A percentile compares a stretch with the other conserved stretches of the same genome.
Conservation (phyloP, 306 rosid species). For the Vachellia collinsii region DNA sequence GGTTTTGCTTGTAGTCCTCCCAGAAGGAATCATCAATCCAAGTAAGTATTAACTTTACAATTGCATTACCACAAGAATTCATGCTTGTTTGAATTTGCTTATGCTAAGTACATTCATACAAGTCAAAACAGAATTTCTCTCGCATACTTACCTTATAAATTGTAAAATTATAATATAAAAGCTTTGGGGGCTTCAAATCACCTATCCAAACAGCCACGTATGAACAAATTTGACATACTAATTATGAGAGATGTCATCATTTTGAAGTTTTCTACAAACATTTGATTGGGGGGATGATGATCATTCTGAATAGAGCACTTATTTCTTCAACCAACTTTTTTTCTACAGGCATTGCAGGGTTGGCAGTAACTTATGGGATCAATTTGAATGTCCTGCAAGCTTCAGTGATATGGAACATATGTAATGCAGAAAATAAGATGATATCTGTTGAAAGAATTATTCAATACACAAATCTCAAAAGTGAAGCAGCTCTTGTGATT, state of each 20-base stretch:
- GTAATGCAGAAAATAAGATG: constrained; percentile 95
- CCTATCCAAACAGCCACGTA: neutral
- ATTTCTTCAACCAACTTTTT: neutral
- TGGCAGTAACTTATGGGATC: constrained; percentile 97
- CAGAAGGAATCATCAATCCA: constrained; percentile 91
- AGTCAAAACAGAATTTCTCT: too few species aligned
- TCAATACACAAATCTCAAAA: constrained; percentile 71
- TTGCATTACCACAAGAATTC: neutral
- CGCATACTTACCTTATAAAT: too few species aligned
- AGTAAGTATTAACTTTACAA: constrained; percentile 58
- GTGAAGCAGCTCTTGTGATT: constrained; percentile 87
- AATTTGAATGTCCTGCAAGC: constrained; percentile 90
- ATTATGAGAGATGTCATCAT: neutral
- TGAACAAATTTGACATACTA: neutral
- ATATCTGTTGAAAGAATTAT: constrained; percentile 94
- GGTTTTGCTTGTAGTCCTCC: constrained; percentile 79
- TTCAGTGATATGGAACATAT: constrained; percentile 87
- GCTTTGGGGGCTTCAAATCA: too few species aligned
- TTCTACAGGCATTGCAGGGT: constrained; percentile 85
- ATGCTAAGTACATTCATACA: too few species aligned
- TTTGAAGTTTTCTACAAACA: neutral
- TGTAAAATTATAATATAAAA: too few species aligned
- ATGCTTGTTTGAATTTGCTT: too few species aligned
- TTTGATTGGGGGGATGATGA: neutral
- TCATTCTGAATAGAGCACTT: neutral